Evolutionary conservation across 306 rosid genomes (phyloP).

Genomic region (Mimosa pudica): DNA sequence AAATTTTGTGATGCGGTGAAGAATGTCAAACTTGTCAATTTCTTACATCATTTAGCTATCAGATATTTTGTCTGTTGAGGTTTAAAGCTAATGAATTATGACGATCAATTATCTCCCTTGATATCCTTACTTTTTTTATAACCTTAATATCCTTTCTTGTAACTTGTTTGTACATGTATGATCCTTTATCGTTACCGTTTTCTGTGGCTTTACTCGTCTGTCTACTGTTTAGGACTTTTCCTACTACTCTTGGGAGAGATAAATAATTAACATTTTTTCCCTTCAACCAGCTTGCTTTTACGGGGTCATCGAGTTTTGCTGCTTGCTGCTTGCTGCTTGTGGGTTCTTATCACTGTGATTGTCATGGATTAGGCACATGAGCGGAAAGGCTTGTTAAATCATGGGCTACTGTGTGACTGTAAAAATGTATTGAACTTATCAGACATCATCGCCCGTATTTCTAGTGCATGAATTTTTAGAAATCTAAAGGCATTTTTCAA

Average conservation of each 20-base stretch:
- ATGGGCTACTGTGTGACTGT: not conserved
- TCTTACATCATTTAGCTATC: not conserved
- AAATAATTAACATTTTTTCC: not conserved
- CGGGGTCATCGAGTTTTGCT: not conserved
- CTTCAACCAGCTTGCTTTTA: not conserved
- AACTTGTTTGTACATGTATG: not conserved
- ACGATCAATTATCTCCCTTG: not conserved
- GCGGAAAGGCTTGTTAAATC: not conserved
- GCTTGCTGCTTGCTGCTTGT: constrained; percentile 5
- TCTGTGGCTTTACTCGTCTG: constrained; percentile 9
- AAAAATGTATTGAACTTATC: not conserved
- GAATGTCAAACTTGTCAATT: not conserved
- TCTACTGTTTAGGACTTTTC: not conserved
- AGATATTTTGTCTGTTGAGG: not conserved
- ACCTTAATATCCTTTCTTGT: not conserved
- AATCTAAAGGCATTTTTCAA: not conserved
- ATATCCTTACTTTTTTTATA: not conserved
- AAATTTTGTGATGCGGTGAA: constrained; percentile 1
- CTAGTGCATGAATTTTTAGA: not conserved
- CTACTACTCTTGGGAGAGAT: not conserved
- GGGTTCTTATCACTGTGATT: not conserved
- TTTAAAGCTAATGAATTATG: not conserved
- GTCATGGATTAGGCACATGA: not conserved
- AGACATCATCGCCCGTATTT: not conserved
- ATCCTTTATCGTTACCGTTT: not conserved